phyloP scores from a whole-genome alignment of 176 grass and related monocot species.

The Luzula sylvatica region DNA sequence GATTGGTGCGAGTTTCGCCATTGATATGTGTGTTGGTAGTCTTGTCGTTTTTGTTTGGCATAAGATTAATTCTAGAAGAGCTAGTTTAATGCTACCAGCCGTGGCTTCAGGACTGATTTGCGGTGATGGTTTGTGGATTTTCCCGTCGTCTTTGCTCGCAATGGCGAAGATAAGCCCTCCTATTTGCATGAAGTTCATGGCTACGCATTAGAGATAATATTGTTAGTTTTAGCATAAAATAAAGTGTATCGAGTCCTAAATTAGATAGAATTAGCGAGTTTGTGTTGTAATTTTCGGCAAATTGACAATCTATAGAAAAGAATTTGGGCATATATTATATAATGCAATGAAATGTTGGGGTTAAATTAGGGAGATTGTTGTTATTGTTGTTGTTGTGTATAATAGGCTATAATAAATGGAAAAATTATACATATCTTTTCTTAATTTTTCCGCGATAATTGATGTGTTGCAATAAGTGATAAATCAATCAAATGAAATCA shows the following conservation, averaged over 20 bases:
- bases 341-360: no score
- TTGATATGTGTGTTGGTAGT: slow-evolving; percentile 85
- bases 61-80: slow-evolving; percentile 47
- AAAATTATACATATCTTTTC: no score
- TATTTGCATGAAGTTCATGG: slow-evolving; percentile 85
- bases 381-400: no score
- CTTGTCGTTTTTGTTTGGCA: slow-evolving; percentile 68
- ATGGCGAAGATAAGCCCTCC: slow-evolving; percentile 73
- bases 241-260: background rate
- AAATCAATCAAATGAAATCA: no score
- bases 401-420: no score
- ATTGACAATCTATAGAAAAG: background rate
- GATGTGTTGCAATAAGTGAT: no score
- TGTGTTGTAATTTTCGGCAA: background rate
- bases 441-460: no score
- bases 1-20: slow-evolving; percentile 77
- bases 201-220: slow-evolving; percentile 34
- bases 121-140: slow-evolving; percentile 92
- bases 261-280: background rate
- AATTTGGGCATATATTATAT: no score
- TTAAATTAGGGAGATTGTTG: no score
- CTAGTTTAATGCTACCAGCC: slow-evolving; percentile 68
- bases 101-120: slow-evolving; percentile 95
- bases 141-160: slow-evolving; percentile 81
- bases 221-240: background rate